Conservation (phyloP, 306 rosid species). For the Vigna nakashimae region DNA sequence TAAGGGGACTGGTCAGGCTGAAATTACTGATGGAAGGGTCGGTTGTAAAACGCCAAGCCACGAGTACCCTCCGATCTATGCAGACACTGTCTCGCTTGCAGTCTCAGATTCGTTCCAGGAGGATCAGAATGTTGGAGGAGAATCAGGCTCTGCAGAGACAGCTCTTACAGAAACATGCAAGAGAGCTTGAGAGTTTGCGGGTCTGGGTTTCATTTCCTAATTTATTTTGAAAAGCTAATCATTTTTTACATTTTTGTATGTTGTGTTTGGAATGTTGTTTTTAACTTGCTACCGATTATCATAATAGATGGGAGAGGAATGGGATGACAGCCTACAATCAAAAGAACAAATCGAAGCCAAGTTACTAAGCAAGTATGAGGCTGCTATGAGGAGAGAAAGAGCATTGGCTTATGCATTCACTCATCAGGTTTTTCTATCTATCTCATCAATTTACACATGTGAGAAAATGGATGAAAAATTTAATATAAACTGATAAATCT, state of each 20-base stretch:
- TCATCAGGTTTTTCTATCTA: constrained; percentile 79
- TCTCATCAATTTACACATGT: constrained; percentile 25
- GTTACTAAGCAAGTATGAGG: constrained; percentile 86
- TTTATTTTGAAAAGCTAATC: constrained; percentile 17
- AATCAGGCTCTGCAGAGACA: constrained; percentile 96
- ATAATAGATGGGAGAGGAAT: constrained; percentile 90
- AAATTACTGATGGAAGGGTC: constrained; percentile 86
- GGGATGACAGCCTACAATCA: constrained; percentile 97
- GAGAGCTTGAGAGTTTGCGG: constrained; percentile 85
- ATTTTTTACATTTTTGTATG: constrained; percentile 6
- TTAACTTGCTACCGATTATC: constrained; percentile 42
- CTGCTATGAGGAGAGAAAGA: constrained; percentile 91
- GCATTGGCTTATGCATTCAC: constrained; percentile 96
- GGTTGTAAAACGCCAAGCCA: constrained; percentile 89
- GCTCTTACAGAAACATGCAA: constrained; percentile 90
- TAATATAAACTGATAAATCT: constrained; percentile 28
- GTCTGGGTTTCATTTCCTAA: constrained; percentile 53
- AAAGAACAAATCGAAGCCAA: constrained; percentile 94
- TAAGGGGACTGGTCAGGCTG: constrained; percentile 93
- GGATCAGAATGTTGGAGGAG: constrained; percentile 92
- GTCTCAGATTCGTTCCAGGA: constrained; percentile 87
- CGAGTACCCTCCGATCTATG: constrained; percentile 88
- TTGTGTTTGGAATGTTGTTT: constrained; percentile 23
- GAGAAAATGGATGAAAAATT: constrained; percentile 8
- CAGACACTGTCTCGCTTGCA: constrained; percentile 97